Percentiles rank a stretch among this genome's conserved stretches.
phyloP scores from a whole-genome alignment of 2,329 filamentous ascomycete species.

The Didymella segeticola region DNA sequence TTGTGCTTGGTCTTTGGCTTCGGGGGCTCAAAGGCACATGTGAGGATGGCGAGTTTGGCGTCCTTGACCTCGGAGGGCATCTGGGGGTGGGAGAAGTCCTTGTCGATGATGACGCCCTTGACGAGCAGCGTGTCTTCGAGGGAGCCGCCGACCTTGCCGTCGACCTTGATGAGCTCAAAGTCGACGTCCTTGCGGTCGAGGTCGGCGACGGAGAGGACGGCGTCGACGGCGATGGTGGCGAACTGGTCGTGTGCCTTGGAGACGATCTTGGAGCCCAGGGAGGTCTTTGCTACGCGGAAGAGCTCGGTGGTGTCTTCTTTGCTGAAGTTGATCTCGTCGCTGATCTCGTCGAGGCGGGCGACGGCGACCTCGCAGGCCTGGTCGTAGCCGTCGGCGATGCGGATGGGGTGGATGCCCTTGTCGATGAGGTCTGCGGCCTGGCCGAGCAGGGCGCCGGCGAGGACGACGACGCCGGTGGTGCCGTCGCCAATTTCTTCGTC shows the following conservation, averaged over 20 bases:
- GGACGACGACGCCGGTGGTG: slow-evolving; percentile 95
- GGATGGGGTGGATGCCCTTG: slow-evolving; percentile 98
- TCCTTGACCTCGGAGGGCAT: slow-evolving; percentile 96
- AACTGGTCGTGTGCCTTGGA: slow-evolving; percentile 99
- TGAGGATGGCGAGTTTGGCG: slow-evolving; percentile 96
- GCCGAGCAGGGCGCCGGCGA: slow-evolving; percentile 92
- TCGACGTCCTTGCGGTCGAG: slow-evolving; percentile 96
- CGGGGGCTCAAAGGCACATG: slow-evolving; percentile 96
- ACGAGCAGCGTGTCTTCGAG: slow-evolving; percentile 94
- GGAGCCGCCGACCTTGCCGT: slow-evolving; percentile 94
- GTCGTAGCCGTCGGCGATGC: slow-evolving; percentile 98
- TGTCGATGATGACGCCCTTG: slow-evolving; percentile 98
- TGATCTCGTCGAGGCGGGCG: slow-evolving; percentile 88
- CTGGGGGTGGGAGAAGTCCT: slow-evolving; percentile 99
- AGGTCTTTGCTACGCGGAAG: slow-evolving; percentile 92
- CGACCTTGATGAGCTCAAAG: slow-evolving; percentile 99
- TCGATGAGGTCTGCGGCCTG: slow-evolving; percentile 98
- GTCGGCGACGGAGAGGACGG: slow-evolving; percentile 94
- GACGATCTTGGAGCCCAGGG: slow-evolving; percentile 97
- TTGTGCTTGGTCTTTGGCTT: slow-evolving; percentile 99
- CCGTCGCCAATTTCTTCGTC: slow-evolving; percentile 99
- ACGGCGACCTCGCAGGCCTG: slow-evolving; percentile 97
- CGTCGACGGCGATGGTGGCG: slow-evolving; percentile 94
- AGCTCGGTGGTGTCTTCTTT: slow-evolving; percentile 83
- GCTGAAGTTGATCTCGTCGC: slow-evolving; percentile 87